Evolutionary conservation across 2,329 filamentous ascomycete genomes (phyloP), one percentile per base, ranked within the genome.

Genomic region (Botryotinia globosa): DNA sequence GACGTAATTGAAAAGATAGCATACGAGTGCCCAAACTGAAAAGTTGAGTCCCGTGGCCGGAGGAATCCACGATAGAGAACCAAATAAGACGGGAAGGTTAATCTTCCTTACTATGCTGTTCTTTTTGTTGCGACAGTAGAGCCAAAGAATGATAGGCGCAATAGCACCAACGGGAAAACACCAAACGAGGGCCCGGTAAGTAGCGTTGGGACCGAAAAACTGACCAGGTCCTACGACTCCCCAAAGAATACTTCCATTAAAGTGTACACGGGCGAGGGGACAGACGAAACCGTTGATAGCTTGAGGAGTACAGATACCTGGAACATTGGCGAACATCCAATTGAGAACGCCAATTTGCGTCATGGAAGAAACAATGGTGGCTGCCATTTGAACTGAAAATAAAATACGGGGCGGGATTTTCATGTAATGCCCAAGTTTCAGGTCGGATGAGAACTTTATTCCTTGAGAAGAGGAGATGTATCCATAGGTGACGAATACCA

Each of bases 401-500:
- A 94, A 85, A 66, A 92, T 90, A n/a, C 91, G 87, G 0, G 92
- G 92, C 1, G 92, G 92, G 22, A 95, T 92, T 81, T 94, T 94
- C 91, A 94, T 94, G 82, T 95, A 94, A 79, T 94, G 92, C 20
- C 92, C 94, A 0, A 97, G 87, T 82, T 97, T 97, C 68, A 97
- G 86, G 80, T 97, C 94, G 3, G 92, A 91, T 1, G 92, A 91
- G 80, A 97, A 97, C 80, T 97, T 96, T 81, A 97, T 91, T 42
- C 94, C 94, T 83, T 97, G 94, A 0, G 93, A 92, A 0, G 92
- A 94, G 7, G 92, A 94, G 79, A 96, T 96, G 82, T 96, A 97
- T 74, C 93, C 93, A 80, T 96, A 97, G 0, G 93, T 96, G 65
- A 95, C 93, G 78, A 97, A 97, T 51, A 97, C 92, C 94, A 97